Base-by-base conservation (phyloP, 2,329 filamentous ascomycete species). In the Chaetomium globosum region DNA sequence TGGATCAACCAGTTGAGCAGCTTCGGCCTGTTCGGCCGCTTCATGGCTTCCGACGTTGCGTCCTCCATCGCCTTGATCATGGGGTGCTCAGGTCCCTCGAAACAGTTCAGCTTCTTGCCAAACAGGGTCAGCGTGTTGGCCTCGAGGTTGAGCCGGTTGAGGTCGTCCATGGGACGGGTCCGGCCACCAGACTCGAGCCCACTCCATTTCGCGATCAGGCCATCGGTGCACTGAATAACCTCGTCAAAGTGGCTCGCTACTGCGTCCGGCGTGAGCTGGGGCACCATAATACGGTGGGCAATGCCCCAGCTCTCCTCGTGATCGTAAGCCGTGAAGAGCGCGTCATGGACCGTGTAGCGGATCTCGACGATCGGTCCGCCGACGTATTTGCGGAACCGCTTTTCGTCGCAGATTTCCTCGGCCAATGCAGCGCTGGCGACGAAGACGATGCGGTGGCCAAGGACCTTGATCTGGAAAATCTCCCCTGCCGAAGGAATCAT, bases 121-220 rank as follows among this genome's bases (percentile, higher is more conserved):
- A 79, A 86, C 33, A 87, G 79, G 28, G 79, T 80, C 46, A 80
- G 73, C 2, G 83, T 80, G 2, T 79, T 81, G 3, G 80, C 77
- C 64, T 85, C 83, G 33, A 87, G 78, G 70, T 84, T 82, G 19
- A 86, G 75, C 19, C 82, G 76, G 69, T 85, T 82, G 19, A 87
- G 77, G 57, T 85, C 81, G 9, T 75, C 75, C 10, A 85, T 75
- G 0, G 82, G 78, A 4, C 76, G 74, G n/a, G 86, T 74, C 43
- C 74, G 73, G 65, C 78, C 78, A n/a, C 73, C 73, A 1, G 69
- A 46, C 0, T 73, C 78, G 1, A 79, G 73, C 0, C 73, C 74
- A 48, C 72, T 74, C 85, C 85, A 87, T 59, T 81, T 80, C 8
- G 74, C 71, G 19, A 85, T 72, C 46, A 87, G 75, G 66, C 86